A percentile compares a stretch with the other conserved stretches of the same genome.
phyloP scores from a whole-genome alignment of 805 yeast genomes.

The Metschnikowia vanudenii region DNA sequence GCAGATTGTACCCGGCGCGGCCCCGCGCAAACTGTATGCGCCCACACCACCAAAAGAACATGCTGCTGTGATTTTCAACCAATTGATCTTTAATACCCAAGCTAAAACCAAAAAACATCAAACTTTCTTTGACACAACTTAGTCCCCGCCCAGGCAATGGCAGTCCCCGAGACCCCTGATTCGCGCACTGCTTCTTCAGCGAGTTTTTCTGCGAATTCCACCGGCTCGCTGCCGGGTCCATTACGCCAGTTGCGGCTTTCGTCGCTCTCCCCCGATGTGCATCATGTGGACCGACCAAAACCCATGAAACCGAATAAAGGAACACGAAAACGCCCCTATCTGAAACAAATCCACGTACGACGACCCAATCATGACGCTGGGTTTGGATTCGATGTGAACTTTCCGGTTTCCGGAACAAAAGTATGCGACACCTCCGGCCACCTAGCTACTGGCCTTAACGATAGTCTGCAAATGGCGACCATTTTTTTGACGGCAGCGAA shows the following conservation, averaged over 20 bases:
- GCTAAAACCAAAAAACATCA: no score
- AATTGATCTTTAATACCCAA: no score
- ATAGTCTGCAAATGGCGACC: slow-evolving; percentile 17
- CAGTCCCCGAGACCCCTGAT: slow-evolving; percentile 1
- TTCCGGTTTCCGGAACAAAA: slow-evolving; percentile 5
- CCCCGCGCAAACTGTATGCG: no score
- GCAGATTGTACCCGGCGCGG: no score
- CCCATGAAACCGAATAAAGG: not conserved
- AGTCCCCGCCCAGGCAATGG: slow-evolving; percentile 3
- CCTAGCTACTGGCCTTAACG: not conserved
- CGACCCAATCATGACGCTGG: slow-evolving; percentile 5
- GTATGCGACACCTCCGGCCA: not conserved
- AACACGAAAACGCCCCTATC: not conserved
- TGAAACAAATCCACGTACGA: slow-evolving; percentile 6
- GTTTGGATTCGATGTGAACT: slow-evolving; percentile 14
- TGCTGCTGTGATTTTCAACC: no score
- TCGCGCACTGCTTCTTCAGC: slow-evolving; percentile 1
- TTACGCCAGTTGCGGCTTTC: slow-evolving; percentile 10
- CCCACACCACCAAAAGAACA: no score
- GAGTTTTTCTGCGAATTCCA: slow-evolving; percentile 5
- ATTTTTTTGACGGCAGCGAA: slow-evolving; percentile 14
- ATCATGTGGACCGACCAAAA: not conserved
- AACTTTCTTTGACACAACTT: not conserved
- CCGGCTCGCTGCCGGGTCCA: slow-evolving; percentile 8
- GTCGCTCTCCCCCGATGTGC: slow-evolving; percentile 8